Conservation (phyloP, 176 grass and related monocot genomes). For the maize (Zea mays) region DNA sequence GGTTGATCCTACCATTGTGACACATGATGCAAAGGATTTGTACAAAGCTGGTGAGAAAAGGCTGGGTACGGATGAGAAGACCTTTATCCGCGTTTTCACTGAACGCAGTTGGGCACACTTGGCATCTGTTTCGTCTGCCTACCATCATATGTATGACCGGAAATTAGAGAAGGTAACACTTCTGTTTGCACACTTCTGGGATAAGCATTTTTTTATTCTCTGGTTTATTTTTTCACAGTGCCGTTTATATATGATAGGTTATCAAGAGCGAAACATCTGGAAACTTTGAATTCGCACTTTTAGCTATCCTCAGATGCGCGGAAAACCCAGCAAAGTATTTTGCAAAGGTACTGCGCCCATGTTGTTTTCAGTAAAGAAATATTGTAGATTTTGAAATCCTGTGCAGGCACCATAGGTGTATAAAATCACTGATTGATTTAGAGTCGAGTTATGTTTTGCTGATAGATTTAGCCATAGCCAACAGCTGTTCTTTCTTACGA, state of each 20-base stretch:
- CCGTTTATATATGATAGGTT: slow-evolving; percentile 51
- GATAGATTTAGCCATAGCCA: not conserved
- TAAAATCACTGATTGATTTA: slow-evolving; percentile 3
- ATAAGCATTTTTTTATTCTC: slow-evolving; percentile 16
- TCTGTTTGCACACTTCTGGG: slow-evolving; percentile 9
- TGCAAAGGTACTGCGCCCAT: slow-evolving; percentile 73
- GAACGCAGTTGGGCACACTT: slow-evolving; percentile 82
- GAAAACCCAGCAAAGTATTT: slow-evolving; percentile 95
- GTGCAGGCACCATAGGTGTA: not conserved
- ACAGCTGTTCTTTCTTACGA: not conserved
- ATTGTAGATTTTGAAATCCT: slow-evolving; percentile 8
- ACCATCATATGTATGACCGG: slow-evolving; percentile 72
- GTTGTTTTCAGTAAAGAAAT: slow-evolving; percentile 25
- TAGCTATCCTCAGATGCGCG: slow-evolving; percentile 85
- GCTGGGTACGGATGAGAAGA: slow-evolving; percentile 86
- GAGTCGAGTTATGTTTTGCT: not conserved
- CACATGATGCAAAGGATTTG: slow-evolving; percentile 87
- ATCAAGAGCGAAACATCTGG: slow-evolving; percentile 96
- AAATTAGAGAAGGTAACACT: slow-evolving; percentile 79
- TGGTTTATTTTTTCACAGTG: slow-evolving; percentile 3
- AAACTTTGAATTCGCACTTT: slow-evolving; percentile 81
- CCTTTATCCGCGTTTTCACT: slow-evolving; percentile 85
- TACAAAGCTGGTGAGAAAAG: slow-evolving; percentile 98
- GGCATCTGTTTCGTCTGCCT: slow-evolving; percentile 82
- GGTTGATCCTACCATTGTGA: slow-evolving; percentile 75